Conservation (phyloP, 176 grass and related monocot genomes). For the Rhynchospora tenuis region DNA sequence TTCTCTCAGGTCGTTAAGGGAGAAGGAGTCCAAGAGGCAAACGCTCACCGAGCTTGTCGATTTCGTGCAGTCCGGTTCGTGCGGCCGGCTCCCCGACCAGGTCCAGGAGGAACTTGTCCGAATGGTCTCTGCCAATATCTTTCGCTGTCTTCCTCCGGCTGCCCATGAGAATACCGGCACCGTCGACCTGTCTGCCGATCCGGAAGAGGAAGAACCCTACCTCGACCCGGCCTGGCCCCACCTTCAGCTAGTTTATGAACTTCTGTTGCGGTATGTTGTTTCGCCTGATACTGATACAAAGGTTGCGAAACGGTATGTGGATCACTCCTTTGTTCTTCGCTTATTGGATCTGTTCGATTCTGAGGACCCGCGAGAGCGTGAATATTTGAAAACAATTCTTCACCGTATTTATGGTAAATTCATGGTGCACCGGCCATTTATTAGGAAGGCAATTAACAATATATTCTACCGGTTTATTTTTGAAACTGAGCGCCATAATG, state of each 20-base stretch:
- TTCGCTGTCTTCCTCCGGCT: conserved; percentile 61
- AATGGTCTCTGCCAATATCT: conserved; percentile 64
- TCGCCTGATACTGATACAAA: conserved; percentile 78
- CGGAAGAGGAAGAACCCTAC: conserved; percentile 80
- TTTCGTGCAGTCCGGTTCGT: conserved; percentile 60
- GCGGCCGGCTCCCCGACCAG: conserved; percentile 46
- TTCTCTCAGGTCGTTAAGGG: conserved; percentile 52
- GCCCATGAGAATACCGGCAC: conserved; percentile 44
- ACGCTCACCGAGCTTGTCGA: conserved; percentile 77
- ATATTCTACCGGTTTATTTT: conserved; percentile 90
- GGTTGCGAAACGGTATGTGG: conserved; percentile 76
- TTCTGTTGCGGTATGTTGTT: conserved; percentile 75
- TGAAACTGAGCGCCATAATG: conserved; percentile 75
- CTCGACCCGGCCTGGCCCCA: conserved; percentile 81
- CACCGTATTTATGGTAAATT: conserved; percentile 92
- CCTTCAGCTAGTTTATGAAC: conserved; percentile 76
- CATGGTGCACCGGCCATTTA: conserved; percentile 87
- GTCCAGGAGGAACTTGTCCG: conserved; percentile 68
- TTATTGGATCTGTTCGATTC: conserved; percentile 76
- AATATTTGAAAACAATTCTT: conserved; percentile 80
- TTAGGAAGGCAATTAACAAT: conserved; percentile 84
- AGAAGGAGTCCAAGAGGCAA: conserved; percentile 89
- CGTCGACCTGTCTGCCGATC: conserved; percentile 54
- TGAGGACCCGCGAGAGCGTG: conserved; percentile 79
- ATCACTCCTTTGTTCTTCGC: conserved; percentile 70